phyloP scores from a whole-genome alignment of 2,329 filamentous ascomycete species.

The Thelonectria rubi region DNA sequence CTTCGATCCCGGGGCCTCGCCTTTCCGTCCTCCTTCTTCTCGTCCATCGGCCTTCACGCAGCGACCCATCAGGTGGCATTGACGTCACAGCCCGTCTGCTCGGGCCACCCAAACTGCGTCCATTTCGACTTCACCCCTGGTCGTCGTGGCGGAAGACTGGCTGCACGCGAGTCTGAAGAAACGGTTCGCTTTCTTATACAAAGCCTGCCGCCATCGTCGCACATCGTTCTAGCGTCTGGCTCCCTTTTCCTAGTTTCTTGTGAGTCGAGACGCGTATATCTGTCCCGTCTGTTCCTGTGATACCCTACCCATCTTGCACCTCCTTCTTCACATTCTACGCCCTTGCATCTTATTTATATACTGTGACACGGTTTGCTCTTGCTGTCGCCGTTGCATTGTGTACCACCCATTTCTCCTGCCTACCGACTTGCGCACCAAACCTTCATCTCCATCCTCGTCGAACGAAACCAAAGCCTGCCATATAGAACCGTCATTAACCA shows the following conservation, averaged over 20 bases:
- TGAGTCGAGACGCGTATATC: constrained; percentile 20
- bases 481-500: constrained; percentile 23
- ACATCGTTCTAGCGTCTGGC: constrained; percentile 2
- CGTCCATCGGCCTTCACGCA: constrained; percentile 22
- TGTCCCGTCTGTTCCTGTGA: constrained; percentile 25
- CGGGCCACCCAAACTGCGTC: constrained; percentile 20
- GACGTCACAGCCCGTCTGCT: constrained; percentile 37
- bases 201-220: constrained; percentile 33
- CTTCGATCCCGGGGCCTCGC: constrained; percentile 19
- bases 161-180: constrained; percentile 27
- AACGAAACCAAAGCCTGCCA: constrained; percentile 7
- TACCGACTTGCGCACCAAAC: background rate
- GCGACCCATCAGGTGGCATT: constrained; percentile 41
- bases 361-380: constrained; percentile 24
- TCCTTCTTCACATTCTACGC: constrained; percentile 9
- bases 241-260: constrained; percentile 6
- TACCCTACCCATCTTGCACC: constrained; percentile 23
- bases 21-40: constrained; percentile 20
- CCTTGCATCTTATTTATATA: constrained; percentile 17
- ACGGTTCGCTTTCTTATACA: constrained; percentile 22
- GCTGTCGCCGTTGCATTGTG: constrained; percentile 22
- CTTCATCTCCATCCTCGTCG: background rate
- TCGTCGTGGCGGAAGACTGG: constrained; percentile 25
- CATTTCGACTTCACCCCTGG: constrained; percentile 20
- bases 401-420: constrained; percentile 7